Percentiles rank a stretch among this genome's conserved stretches.
phyloP scores from a whole-genome alignment of 306 rosid species.

The Phaseolus lunatus region DNA sequence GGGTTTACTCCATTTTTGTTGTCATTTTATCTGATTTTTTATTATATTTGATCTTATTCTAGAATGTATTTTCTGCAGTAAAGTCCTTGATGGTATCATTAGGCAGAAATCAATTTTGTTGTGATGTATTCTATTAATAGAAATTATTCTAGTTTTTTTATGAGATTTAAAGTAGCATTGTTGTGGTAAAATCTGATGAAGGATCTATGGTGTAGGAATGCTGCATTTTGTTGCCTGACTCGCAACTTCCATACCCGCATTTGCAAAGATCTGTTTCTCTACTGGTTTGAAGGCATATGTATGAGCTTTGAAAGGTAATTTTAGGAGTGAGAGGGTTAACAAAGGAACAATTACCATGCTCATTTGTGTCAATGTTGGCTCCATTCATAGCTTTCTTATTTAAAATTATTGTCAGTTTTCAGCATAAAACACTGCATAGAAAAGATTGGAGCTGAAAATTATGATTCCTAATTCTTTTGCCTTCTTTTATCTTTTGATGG shows the following conservation, averaged over 20 bases:
- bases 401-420: slow-evolving; percentile 13
- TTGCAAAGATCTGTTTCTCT: slow-evolving; percentile 68
- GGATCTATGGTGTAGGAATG: slow-evolving; percentile 65
- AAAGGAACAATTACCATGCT: slow-evolving; percentile 20
- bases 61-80: neutral
- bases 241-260: slow-evolving; percentile 66
- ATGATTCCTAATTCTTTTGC: slow-evolving; percentile 12
- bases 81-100: slow-evolving; percentile 20
- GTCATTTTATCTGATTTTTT: slow-evolving; percentile 8
- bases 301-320: slow-evolving; percentile 79
- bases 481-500: slow-evolving; percentile 23
- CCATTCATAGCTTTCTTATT: slow-evolving; percentile 10
- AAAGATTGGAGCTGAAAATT: neutral
- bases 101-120: slow-evolving; percentile 6
- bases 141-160: neutral
- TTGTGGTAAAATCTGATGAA: slow-evolving; percentile 36
- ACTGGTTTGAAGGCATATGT: slow-evolving; percentile 86
- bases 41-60: neutral
- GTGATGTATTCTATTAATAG: slow-evolving; percentile 13
- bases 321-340: slow-evolving; percentile 10
- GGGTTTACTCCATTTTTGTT: slow-evolving; percentile 8
- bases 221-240: slow-evolving; percentile 75
- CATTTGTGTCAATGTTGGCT: slow-evolving; percentile 29
- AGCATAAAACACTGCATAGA: slow-evolving; percentile 24
- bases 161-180: neutral